A percentile compares a stretch with the other conserved stretches of the same genome.
Conservation (phyloP, 768 basidiomycete genomes). For the Suillus clintonianus region DNA sequence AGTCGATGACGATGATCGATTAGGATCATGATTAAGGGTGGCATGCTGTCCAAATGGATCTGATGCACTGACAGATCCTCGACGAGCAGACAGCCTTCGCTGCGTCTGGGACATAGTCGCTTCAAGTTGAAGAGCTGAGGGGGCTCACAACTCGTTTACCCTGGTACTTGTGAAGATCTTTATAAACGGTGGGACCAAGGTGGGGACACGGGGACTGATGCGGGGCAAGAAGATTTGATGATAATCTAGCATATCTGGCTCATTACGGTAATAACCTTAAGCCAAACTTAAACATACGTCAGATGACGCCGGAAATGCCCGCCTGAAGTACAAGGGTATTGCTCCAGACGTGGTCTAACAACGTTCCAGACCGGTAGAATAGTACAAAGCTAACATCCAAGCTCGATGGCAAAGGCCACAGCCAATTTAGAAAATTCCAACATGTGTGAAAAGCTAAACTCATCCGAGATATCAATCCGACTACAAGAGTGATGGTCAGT, state of each 20-base stretch:
- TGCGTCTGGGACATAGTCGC: slow-evolving; percentile 19
- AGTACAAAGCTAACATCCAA: slow-evolving; percentile 37
- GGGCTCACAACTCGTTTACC: neutral
- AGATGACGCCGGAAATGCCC: neutral
- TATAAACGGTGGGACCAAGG: neutral
- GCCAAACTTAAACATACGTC: neutral
- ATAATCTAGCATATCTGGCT: neutral
- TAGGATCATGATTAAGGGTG: slow-evolving; percentile 51
- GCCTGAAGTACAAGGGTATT: neutral
- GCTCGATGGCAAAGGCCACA: slow-evolving; percentile 76
- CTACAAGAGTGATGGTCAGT: slow-evolving; percentile 40
- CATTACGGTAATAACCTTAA: neutral
- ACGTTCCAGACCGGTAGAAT: neutral
- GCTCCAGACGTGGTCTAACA: neutral
- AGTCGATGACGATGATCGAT: slow-evolving; percentile 57
- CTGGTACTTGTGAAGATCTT: neutral
- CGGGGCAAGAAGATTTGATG: neutral
- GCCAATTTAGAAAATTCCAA: slow-evolving; percentile 84
- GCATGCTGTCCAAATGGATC: slow-evolving; percentile 69
- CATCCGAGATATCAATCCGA: slow-evolving; percentile 80
- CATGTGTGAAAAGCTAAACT: slow-evolving; percentile 93
- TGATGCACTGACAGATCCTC: slow-evolving; percentile 67
- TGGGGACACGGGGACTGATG: neutral
- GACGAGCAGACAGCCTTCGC: slow-evolving; percentile 49
- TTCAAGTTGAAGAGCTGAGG: neutral